phyloP scores from a whole-genome alignment of 345 rosid genomes.

The Lepidium didymum region DNA sequence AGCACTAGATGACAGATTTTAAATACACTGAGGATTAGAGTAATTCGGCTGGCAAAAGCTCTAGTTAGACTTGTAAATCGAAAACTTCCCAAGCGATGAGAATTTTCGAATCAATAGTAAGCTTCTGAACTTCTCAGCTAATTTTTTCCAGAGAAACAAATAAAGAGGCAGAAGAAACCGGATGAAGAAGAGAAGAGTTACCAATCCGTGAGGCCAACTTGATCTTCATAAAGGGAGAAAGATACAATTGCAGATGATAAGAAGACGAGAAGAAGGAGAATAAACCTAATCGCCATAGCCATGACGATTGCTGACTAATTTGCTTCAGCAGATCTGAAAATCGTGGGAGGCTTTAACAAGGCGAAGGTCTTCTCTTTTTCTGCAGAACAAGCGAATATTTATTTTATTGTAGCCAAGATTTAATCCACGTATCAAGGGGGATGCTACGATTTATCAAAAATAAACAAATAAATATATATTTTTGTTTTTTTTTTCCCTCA shows the following conservation, averaged over 20 bases:
- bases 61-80: not conserved
- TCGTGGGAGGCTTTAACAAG: constrained; percentile 22
- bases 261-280: constrained; percentile 29
- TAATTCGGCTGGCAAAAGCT: not conserved
- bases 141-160: not conserved
- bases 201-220: constrained; percentile 98
- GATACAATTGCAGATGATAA: constrained; percentile 34
- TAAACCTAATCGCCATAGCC: constrained; percentile 53
- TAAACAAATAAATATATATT: too few relatives aligned
- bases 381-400: not conserved
- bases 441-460: too few relatives aligned
- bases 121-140: not conserved
- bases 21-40: not conserved
- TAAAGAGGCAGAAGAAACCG: not conserved
- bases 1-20: not conserved
- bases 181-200: constrained; percentile 25
- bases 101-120: not conserved
- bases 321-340: constrained; percentile 25
- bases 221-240: constrained; percentile 82
- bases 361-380: not conserved
- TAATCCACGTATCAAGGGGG: too few relatives aligned
- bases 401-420: too few relatives aligned
- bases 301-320: constrained; percentile 29
- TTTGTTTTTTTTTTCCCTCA: too few relatives aligned
- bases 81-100: not conserved